Percentiles rank a stretch among this genome's conserved stretches.
Evolutionary conservation across 306 rosid genomes (phyloP).

Genomic region (Bauhinia variegata): DNA sequence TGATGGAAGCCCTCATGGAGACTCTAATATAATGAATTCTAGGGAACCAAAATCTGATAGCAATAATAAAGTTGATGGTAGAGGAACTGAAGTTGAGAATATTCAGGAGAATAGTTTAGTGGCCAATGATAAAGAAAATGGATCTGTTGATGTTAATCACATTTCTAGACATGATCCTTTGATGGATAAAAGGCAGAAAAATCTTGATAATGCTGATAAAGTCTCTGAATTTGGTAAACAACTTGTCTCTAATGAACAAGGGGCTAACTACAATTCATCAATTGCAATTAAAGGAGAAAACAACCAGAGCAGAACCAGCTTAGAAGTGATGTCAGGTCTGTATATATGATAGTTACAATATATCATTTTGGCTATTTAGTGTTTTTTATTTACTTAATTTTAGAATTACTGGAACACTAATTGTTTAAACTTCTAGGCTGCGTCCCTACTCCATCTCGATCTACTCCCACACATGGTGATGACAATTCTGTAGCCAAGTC

Average conservation of each 20-base stretch:
- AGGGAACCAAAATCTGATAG: constrained; percentile 58
- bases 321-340: constrained; percentile 74
- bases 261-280: constrained; percentile 45
- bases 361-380: constrained; percentile 22
- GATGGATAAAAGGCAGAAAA: constrained; percentile 56
- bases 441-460: constrained; percentile 48
- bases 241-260: constrained; percentile 51
- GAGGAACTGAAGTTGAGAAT: constrained; percentile 52
- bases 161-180: constrained; percentile 50
- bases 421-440: constrained; percentile 57
- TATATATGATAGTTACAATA: constrained; percentile 2
- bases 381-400: constrained; percentile 18
- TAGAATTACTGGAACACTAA: constrained; percentile 23
- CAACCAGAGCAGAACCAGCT: constrained; percentile 51
- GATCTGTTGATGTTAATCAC: constrained; percentile 46
- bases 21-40: constrained; percentile 46
- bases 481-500: constrained; percentile 49
- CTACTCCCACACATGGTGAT: constrained; percentile 37
- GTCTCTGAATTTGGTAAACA: constrained; percentile 49
- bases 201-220: constrained; percentile 52
- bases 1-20: constrained; percentile 59
- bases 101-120: constrained; percentile 46
- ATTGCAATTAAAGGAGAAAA: constrained; percentile 54
- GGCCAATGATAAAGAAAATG: constrained; percentile 65
- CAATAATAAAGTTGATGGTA: constrained; percentile 57